Evolutionary conservation across 768 basidiomycete genomes (phyloP), one percentile per base, ranked within the genome.

Genomic region (Leccinum fibrillosum): DNA sequence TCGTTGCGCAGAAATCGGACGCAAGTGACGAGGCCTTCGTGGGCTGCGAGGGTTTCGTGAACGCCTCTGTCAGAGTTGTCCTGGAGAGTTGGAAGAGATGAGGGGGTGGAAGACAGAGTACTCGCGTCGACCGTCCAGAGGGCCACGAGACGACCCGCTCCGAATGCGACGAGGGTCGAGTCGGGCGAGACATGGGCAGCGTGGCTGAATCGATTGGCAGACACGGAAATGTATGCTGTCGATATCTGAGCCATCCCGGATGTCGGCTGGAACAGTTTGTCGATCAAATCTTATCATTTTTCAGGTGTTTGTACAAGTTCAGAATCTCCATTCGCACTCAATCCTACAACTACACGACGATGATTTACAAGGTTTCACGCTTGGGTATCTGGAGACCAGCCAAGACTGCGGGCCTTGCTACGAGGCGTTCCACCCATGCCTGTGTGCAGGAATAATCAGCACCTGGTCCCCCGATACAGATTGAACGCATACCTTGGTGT

Each of bases 1-100:
- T 78, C 72, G 15, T 81, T 72, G 5, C 75, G 68, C 7, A 86
- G 62, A 66, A 93, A 94, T 48, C 84, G 84, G 48, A 94, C 80
- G 49, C 85, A 88, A 21, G 94, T 94, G 21, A 98, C 82, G 17
- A 83, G 67, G 10, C 84, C 85, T 49, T 82, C 72, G 66, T 95
- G 93, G 4, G 87, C 92, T 1, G 86, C 82, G 6, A 98, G 78
- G 1, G 92, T 95, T 55, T 80, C 74, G 19, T 76, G 75, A 28
- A 95, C 78, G 1, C 90, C 88, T 48, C 68, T 69, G 62, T 84
- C 82, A 11, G 63, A 54, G 15, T 68, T 63, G 57, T 80, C 77
- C 87, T 90, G 61, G 50, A 47, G 13, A 32, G 62, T 23, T 60
- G 49, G 30, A 32, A 32, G 17, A 53, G 34, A 44, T 62, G 47